These are phyloP conservation scores for Alternaria sp. DNA, from an alignment of 2,329 filamentous ascomycete genomes.

Conservation along the genomic window DNA sequence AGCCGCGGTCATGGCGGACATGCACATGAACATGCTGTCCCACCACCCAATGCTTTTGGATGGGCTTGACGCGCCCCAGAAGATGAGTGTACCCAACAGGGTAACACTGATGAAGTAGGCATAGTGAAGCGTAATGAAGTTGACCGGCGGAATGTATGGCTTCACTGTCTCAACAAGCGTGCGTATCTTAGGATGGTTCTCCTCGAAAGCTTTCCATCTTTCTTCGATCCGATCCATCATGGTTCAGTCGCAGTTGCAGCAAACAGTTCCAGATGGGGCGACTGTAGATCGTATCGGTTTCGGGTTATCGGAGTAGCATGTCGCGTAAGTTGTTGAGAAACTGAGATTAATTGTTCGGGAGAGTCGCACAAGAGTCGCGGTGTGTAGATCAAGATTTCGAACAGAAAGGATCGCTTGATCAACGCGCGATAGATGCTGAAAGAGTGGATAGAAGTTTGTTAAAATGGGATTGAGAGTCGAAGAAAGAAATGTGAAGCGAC, in stretches of 20 bases:
- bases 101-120: constrained; percentile 24
- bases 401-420: neutral
- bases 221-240: constrained; percentile 15
- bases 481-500: constrained; percentile 2
- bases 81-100: constrained; percentile 25
- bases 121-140: constrained; percentile 34
- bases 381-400: constrained; percentile 3
- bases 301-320: constrained; percentile 11
- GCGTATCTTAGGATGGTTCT: constrained; percentile 11
- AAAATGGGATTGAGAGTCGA: neutral
- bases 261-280: neutral
- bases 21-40: constrained; percentile 31
- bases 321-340: neutral
- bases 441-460: neutral
- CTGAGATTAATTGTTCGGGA: constrained; percentile 1
- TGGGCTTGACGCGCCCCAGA: constrained; percentile 28
- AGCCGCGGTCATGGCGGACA: constrained; percentile 11
- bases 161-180: constrained; percentile 17
- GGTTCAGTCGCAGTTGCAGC: constrained; percentile 8
- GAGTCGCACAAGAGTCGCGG: constrained; percentile 8
- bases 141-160: constrained; percentile 27
- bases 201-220: constrained; percentile 12
- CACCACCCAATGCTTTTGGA: constrained; percentile 30
- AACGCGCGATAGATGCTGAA: neutral
- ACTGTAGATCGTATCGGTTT: neutral